These are phyloP conservation scores for Xylaria sp. DNA, from an alignment of 2,329 filamentous ascomycete species.

Conservation along the genomic window DNA sequence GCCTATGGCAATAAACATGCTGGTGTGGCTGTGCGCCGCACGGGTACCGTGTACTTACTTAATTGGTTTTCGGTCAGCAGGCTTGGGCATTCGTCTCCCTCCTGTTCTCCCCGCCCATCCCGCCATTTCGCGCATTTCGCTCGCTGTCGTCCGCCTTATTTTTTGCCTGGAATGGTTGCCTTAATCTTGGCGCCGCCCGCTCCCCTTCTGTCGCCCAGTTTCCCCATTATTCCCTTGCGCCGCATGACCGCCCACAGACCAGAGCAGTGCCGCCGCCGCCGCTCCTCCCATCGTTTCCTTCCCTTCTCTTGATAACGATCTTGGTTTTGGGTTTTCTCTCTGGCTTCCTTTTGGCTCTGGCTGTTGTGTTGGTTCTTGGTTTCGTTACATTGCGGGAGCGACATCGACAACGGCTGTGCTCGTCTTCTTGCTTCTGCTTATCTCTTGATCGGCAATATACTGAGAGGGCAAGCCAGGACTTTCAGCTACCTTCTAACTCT, in stretches of 20 bases:
- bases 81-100: slow-evolving; percentile 6
- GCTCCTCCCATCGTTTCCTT: slow-evolving; percentile 16
- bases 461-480: background rate
- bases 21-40: slow-evolving; percentile 21
- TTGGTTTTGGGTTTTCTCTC: background rate
- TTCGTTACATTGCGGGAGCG: slow-evolving; percentile 11
- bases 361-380: slow-evolving; percentile 4
- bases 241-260: slow-evolving; percentile 9
- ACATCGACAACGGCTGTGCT: slow-evolving; percentile 1
- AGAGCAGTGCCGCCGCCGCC: slow-evolving; percentile 2
- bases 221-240: slow-evolving; percentile 15
- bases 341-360: slow-evolving; percentile 17
- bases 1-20: background rate
- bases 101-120: background rate
- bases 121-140: slow-evolving; percentile 1
- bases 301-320: background rate
- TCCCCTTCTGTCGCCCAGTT: background rate
- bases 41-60: slow-evolving; percentile 2
- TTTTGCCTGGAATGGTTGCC: slow-evolving; percentile 40
- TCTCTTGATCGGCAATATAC: background rate
- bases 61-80: slow-evolving; percentile 22
- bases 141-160: slow-evolving; percentile 35
- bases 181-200: slow-evolving; percentile 37
- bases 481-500: slow-evolving; percentile 1
- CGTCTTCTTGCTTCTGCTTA: background rate